phyloP scores from a whole-genome alignment of 371 early-diverging fungal genomes.

The Quaeritorhiza haematococci region DNA sequence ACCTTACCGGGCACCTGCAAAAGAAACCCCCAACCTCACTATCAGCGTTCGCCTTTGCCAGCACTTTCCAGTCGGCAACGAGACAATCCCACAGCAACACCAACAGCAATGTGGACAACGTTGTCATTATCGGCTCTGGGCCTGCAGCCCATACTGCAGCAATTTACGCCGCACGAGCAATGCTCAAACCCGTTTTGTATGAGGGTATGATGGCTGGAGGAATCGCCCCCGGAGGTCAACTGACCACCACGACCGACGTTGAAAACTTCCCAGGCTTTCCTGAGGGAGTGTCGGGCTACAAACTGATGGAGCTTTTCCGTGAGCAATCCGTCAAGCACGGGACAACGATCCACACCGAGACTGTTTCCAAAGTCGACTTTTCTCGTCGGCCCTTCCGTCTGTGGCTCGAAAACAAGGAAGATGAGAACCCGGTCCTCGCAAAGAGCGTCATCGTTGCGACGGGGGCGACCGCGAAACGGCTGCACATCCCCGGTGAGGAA shows the following conservation, averaged over 20 bases:
- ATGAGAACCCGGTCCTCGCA: slow-evolving; percentile 52
- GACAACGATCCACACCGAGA: slow-evolving; percentile 83
- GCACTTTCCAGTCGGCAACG: too few species aligned
- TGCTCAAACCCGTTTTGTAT: slow-evolving; percentile 80
- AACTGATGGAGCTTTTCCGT: slow-evolving; percentile 24
- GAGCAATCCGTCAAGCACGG: slow-evolving; percentile 76
- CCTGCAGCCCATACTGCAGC: slow-evolving; percentile 39
- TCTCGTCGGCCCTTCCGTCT: slow-evolving; percentile 80
- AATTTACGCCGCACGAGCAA: slow-evolving; percentile 83
- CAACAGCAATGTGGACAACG: too few species aligned
- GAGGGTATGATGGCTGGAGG: slow-evolving; percentile 45
- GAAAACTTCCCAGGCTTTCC: slow-evolving; percentile 55
- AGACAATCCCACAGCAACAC: too few species aligned
- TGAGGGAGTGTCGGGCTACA: slow-evolving; percentile 11
- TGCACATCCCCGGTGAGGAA: slow-evolving; percentile 64
- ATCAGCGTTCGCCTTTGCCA: too few species aligned
- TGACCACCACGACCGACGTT: slow-evolving; percentile 46
- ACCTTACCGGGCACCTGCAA: too few species aligned
- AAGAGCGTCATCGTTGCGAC: slow-evolving; percentile 94
- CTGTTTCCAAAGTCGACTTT: slow-evolving; percentile 80
- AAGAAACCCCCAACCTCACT: too few species aligned
- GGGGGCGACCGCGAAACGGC: slow-evolving; percentile 96
- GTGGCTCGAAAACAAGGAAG: slow-evolving; percentile 81
- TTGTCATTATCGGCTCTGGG: slow-evolving; percentile 4
- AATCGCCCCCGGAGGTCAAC: slow-evolving; percentile 45